Percentiles rank a stretch among this genome's conserved stretches.
phyloP scores from a whole-genome alignment of 2,329 filamentous ascomycete species.

The Fusarium piperis region DNA sequence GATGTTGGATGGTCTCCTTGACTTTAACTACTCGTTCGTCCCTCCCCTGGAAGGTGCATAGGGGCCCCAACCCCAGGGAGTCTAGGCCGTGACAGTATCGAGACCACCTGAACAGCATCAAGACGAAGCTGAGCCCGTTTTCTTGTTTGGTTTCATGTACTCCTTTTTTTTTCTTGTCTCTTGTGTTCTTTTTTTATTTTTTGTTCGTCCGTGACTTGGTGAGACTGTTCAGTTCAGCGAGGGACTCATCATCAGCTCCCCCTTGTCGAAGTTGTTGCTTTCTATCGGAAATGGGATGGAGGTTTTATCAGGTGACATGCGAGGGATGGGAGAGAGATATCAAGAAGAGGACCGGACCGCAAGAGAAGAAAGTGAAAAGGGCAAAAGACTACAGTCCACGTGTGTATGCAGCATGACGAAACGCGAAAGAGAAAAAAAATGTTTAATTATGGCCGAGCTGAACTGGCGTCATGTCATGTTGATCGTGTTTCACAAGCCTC shows the following conservation, averaged over 20 bases:
- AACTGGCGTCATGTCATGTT: neutral
- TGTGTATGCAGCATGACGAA: conserved; percentile 37
- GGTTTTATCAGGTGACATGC: neutral
- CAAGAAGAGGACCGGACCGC: neutral
- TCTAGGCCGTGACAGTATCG: neutral
- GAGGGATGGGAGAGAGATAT: neutral
- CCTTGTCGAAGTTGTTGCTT: neutral
- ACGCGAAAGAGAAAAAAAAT: conserved; percentile 32
- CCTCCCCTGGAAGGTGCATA: conserved; percentile 64
- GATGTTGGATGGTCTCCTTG: conserved; percentile 88
- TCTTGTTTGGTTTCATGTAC: conserved; percentile 10
- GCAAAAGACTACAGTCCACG: neutral
- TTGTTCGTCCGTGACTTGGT: conserved; percentile 23
- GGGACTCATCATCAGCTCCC: neutral
- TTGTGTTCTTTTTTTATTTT: neutral
- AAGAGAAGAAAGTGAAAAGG: neutral
- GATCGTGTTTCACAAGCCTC: neutral
- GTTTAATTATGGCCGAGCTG: conserved; percentile 26
- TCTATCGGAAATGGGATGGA: neutral
- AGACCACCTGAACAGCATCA: conserved; percentile 1
- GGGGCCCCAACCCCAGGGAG: neutral
- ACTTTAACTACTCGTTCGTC: conserved; percentile 77
- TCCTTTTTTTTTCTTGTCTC: neutral
- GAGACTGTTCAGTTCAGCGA: conserved; percentile 24
- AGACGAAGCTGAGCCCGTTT: neutral